Evolutionary conservation across 768 basidiomycete genomes (phyloP).

Genomic region (Amanita molliuscula): DNA sequence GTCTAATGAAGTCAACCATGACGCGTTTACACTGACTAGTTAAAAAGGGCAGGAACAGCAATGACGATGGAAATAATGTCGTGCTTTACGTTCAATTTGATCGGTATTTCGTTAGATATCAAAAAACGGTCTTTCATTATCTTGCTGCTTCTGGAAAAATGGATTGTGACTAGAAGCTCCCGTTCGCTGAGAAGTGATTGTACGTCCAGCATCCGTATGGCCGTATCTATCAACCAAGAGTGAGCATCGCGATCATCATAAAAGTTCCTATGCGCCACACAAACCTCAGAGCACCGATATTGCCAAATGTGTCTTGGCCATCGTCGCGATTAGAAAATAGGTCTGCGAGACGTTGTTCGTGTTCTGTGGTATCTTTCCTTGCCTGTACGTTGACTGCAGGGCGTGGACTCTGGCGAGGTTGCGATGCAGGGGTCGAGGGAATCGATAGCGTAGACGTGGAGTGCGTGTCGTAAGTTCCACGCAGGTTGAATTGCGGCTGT

Average conservation of each 20-base stretch:
- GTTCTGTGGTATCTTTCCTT: constrained; percentile 33
- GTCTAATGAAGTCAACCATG: not conserved
- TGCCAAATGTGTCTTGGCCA: constrained; percentile 94
- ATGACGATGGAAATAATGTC: not conserved
- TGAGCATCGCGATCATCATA: not conserved
- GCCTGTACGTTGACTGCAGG: constrained; percentile 28
- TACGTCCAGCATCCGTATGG: constrained; percentile 41
- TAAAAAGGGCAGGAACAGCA: not conserved
- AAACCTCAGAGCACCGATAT: constrained; percentile 64
- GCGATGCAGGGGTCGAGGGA: constrained; percentile 16
- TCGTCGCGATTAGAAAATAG: constrained; percentile 86
- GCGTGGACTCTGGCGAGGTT: constrained; percentile 20
- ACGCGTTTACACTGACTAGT: not conserved
- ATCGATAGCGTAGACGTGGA: constrained; percentile 33
- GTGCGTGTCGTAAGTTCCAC: constrained; percentile 56
- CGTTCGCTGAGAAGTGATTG: constrained; percentile 32
- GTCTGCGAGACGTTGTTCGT: constrained; percentile 71
- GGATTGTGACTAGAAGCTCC: constrained; percentile 48
- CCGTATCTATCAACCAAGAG: constrained; percentile 35
- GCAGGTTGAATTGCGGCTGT: constrained; percentile 57
- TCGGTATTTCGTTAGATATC: constrained; percentile 35
- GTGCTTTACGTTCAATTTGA: not conserved
- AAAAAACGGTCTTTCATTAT: constrained; percentile 70
- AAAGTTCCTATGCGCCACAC: constrained; percentile 13
- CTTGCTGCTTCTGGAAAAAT: constrained; percentile 52